Base-by-base conservation (phyloP, 305 asterid genomes). In the Ajuga reptans region DNA sequence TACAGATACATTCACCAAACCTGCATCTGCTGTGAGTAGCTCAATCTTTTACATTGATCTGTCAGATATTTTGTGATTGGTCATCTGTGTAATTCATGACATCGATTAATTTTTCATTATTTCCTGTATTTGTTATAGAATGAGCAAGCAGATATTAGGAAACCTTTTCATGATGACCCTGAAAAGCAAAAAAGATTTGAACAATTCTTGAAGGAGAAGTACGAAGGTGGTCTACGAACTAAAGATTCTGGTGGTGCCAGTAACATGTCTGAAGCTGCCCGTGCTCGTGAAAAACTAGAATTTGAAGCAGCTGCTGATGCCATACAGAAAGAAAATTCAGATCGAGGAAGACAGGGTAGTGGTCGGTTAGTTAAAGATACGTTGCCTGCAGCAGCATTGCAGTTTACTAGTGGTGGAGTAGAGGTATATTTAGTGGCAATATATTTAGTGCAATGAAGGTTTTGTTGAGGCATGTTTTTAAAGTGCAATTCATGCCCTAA, bases 201-300 rank as follows among this genome's bases (percentile, higher is more conserved):
- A 75, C 95, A 87, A 80, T 93, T 93, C 84, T 76, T 93, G 88
- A 90, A 93, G 87, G 97, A 93, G 83, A 93, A 90, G 72, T 90
- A 90, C 29, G 89, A 72, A 64, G 99, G 99, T 46, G 99, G 99
- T 68, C 96, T 90, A 68, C 91, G 97, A 73, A 75, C 86, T 61
- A 93, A 81, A 77, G 96, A 90, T 61, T 80, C 88, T 63, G 89
- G 95, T 72, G 97, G 96, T 69, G 45, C 95, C 71, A 89, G 97
- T 81, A 75, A 76, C 72, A 86, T 90, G 96, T 87, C 99, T 68
- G 99, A 93, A 85, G 84, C 92, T 77, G 91, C 83, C 68, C 99
- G 99, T 77, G 99, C 97, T 71, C 99, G 97, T 76, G 99, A 93
- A 83, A 84, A 89, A 69, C 81, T 93, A 65, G 96, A 93, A 73